A percentile compares a stretch with the other conserved stretches of the same genome.
phyloP scores from a whole-genome alignment of 2,329 filamentous ascomycete genomes.

The Colletotrichum tabaci region DNA sequence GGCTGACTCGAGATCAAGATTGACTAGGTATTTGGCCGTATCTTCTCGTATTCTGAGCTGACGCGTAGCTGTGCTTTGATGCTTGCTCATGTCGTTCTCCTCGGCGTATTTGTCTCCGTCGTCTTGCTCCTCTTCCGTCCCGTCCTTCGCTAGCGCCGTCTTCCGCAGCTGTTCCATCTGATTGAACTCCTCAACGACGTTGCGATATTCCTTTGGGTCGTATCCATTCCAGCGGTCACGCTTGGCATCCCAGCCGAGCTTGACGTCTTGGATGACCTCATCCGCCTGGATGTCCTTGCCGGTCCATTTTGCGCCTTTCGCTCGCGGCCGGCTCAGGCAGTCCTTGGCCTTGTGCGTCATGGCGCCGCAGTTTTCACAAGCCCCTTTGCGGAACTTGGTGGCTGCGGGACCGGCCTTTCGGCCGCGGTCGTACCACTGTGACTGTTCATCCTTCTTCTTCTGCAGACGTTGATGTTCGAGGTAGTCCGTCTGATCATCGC shows the following conservation, averaged over 20 bases:
- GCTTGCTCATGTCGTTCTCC: conserved; percentile 95
- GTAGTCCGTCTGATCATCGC: conserved; percentile 85
- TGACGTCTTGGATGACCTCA: conserved; percentile 86
- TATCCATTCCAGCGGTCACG: conserved; percentile 99
- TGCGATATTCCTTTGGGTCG: conserved; percentile 86
- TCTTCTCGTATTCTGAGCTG: conserved; percentile 95
- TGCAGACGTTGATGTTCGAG: conserved; percentile 95
- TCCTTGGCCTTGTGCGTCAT: conserved; percentile 98
- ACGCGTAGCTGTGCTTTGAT: conserved; percentile 90
- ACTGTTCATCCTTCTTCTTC: conserved; percentile 76
- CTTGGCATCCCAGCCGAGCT: conserved; percentile 96
- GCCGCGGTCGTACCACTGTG: conserved; percentile 94
- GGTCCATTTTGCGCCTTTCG: conserved; percentile 91
- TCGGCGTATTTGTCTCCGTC: conserved; percentile 87
- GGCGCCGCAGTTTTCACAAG: conserved; percentile 97
- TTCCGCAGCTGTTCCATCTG: conserved; percentile 84
- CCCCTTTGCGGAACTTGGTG: conserved; percentile 97
- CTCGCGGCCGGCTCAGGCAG: conserved; percentile 89
- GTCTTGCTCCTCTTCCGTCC: conserved; percentile 66
- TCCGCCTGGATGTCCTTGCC: conserved; percentile 95
- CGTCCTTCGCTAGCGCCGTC: conserved; percentile 61
- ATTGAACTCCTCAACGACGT: conserved; percentile 91
- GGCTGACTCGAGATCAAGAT: conserved; percentile 94
- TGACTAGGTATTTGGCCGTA: conserved; percentile 95
- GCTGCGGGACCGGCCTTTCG: conserved; percentile 88